Evolutionary conservation across 2,329 filamentous ascomycete species (phyloP), one percentile per base, ranked within the genome.

Genomic region (Tolypocladium tropicale): DNA sequence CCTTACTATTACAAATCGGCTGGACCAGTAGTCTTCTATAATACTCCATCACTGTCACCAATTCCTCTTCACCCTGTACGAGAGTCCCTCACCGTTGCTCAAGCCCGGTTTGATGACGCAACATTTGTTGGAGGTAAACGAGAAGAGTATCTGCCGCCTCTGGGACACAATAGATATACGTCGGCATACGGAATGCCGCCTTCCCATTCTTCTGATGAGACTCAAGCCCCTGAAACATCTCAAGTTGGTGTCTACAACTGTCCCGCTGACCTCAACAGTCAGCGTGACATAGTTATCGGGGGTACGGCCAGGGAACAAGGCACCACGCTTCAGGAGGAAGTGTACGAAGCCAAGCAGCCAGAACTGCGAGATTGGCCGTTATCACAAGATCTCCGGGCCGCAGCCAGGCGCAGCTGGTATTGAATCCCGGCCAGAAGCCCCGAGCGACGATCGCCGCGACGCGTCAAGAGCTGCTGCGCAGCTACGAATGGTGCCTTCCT

Each of bases 351-450:
- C n/a, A 36, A 56, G 21, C 56, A 55, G 33, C 53, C 53, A 6
- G 60, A 61, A 3, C 54, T 59, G 12, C 55, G 54, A 5, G 57
- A 58, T 41, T 59, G 61, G 58, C 43, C 55, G 23, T 52, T 57
- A 2, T 41, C 34, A 12, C 34, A 25, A 37, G 55, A 55, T 34
- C 55, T 58, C 51, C 51, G 36, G 28, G 46, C 39, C 14, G 56
- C 52, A 28, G 37, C 56, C 33, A 32, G 30, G 23, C 54, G 53
- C 34, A 30, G 16, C 14, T 57, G 57, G 59, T 53, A 41, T 6
- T 43, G 43, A 12, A n/a, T 11, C 16, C 23, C 12, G 16, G 37
- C 32, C 49, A 21, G 41, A 11, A 25, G 23, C n/a, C 28, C 18
- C 23, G 12, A 3, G n/a, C 54, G 12, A 21, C 18, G 39, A 53